Percentiles rank a stretch among this genome's conserved stretches.
phyloP scores from a whole-genome alignment of 441 rosid species.

The Aleurites moluccanus region DNA sequence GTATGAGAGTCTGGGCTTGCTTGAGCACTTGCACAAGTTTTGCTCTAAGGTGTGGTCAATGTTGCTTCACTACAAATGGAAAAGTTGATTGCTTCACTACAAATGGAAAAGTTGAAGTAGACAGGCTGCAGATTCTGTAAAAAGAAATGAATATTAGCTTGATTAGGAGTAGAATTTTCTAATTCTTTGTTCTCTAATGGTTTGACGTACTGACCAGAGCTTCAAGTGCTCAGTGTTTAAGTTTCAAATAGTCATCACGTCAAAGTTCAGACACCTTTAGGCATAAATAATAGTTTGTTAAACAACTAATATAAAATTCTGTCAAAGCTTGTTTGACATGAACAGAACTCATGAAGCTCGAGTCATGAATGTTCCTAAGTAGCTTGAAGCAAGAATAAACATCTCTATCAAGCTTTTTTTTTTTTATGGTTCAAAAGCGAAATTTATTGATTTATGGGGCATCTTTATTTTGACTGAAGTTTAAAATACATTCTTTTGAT shows the following conservation, averaged over 20 bases:
- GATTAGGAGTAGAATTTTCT: not conserved
- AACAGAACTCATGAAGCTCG: not conserved
- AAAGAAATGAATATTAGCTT: not conserved
- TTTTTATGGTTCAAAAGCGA: not conserved
- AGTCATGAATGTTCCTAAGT: not conserved
- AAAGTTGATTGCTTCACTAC: not conserved
- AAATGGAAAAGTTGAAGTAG: not conserved
- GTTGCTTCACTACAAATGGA: not conserved
- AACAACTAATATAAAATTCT: not conserved
- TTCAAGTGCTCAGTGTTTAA: not conserved
- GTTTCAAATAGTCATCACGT: not conserved
- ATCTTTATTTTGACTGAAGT: not conserved
- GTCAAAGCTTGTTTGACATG: not conserved
- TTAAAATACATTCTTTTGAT: not conserved
- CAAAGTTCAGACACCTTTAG: not conserved
- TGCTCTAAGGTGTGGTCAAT: not conserved
- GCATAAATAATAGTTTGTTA: not conserved
- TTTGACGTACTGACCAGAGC: not conserved
- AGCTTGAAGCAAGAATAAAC: not conserved
- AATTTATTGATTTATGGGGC: not conserved
- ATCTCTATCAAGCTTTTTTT: not conserved
- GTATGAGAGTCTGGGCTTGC: not conserved
- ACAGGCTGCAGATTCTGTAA: not conserved
- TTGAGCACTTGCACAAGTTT: not conserved
- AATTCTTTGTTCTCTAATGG: not conserved